Base-by-base conservation (phyloP, 2,329 filamentous ascomycete species). In the Aspergillus unguis region DNA sequence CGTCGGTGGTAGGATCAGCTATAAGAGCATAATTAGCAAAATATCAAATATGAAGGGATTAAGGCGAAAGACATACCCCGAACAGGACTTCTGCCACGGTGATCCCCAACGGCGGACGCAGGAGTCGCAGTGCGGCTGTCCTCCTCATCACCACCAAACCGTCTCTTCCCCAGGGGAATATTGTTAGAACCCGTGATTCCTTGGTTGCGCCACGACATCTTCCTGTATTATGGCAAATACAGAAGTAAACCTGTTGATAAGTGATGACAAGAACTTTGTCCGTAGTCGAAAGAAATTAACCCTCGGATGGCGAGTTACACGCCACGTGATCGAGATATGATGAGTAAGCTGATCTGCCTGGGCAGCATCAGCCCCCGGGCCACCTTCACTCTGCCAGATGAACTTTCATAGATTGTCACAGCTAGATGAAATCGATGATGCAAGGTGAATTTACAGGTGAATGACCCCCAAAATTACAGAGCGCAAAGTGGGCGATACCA, bases 101-200 rank as follows among this genome's bases (percentile, higher is more conserved):
- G 96, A 62, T 80, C 77, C 54, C 73, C 71, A 52, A 75, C 65
- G 48, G 75, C 75, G 53, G 77, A 77, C 32, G 67, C 73, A 65
- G 70, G 77, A 57, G 73, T 73, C 53, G 71, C 75, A 48, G 71
- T 69, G 54, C 68, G 70, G 64, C 71, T 72, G 53, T 76, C 76
- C 52, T 75, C 76, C 45, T 73, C 73, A 52, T 68, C 86, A 60
- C 82, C 88, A 56, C 85, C 87, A 64, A 95, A 91, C 57, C 92
- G 88, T 61, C 85, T 82, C 64, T 85, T 95, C 48, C 94, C 94
- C 57, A 99, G 78, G 56, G 94, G 94, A 65, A 99, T 95, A 68
- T 96, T 97, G 76, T 99, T 99, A 41, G 95, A 97, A 48, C 94
- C 94, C 23, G 94, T 99, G 71, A 96, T 95, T 63, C 94, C 94